Conservation (phyloP, 441 rosid species). For the Mallotus japonicus region DNA sequence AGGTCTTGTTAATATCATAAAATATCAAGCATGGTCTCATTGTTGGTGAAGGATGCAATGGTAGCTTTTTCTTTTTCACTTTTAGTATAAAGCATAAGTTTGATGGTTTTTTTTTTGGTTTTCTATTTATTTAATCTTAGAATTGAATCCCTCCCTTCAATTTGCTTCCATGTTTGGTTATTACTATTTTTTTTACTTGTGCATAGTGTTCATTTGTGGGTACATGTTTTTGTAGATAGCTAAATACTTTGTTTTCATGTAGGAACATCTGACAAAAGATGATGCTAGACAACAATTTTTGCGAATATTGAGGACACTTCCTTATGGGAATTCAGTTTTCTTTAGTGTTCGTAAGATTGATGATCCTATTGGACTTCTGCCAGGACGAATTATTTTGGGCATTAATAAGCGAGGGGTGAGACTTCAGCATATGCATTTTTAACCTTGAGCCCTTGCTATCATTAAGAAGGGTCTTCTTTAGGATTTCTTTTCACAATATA, state of each 20-base stretch:
- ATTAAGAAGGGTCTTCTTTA: neutral
- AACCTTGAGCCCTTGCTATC: neutral
- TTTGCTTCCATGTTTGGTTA: neutral
- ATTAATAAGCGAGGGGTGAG: constrained; percentile 98
- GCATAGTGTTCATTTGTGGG: neutral
- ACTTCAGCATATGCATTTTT: constrained; percentile 19
- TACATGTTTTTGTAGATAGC: constrained; percentile 16
- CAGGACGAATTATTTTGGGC: constrained; percentile 89
- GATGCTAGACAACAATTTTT: constrained; percentile 98
- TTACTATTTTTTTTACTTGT: neutral
- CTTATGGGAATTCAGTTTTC: constrained; percentile 94
- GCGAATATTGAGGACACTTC: constrained; percentile 74
- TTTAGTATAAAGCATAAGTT: neutral
- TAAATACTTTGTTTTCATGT: constrained; percentile 23
- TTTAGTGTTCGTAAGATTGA: constrained; percentile 93
- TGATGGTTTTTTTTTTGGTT: neutral
- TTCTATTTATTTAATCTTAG: neutral
- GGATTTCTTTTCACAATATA: neutral
- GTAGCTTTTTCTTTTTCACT: neutral
- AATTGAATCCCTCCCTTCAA: neutral
- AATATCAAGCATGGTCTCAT: neutral
- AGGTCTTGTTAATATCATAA: neutral
- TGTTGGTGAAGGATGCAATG: neutral
- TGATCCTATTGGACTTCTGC: constrained; percentile 98
- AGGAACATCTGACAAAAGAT: constrained; percentile 90